Base-by-base conservation (phyloP, 495 filamentous ascomycete genomes). In the Lasiosphaeria miniovina region DNA sequence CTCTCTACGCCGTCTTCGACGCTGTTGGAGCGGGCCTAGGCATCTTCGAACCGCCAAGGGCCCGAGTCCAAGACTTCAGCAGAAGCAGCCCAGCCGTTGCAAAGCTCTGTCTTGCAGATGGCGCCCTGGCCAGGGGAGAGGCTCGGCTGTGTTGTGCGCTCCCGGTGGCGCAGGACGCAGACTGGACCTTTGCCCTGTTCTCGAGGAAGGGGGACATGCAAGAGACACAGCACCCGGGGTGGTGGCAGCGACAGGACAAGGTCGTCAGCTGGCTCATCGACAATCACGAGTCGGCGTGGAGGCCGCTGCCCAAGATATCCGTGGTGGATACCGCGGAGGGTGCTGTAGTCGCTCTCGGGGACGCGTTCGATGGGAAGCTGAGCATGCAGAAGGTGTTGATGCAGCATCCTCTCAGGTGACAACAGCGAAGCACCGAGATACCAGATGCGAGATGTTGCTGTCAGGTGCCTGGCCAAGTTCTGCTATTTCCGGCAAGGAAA, bases 211-310 rank as follows among this genome's bases (percentile, higher is more conserved):
- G 45, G 11, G 55, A 32, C 2, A 40, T 35, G 6, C 40, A 55
- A 40, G 32, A 49, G 43, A 32, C 12, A 24, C 34, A 58, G 33
- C 34, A 54, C 43, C 60, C 55, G 1, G 55, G 55, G 8, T 62
- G 60, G 60, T 58, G 55, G 55, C 31, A 58, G 36, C n/a, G 55
- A 3, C 55, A 55, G 55, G 61, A 62, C 7, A 62, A 59, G 31
- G 55, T 59, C 2, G 52, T 62, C 12, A 54, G 10, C 5, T 59
- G 55, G 61, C 33, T 62, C 10, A 45, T 58, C 17, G 50, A 58
- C 50, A 62, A 62, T 33, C 55, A 62, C 15, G 40, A 41, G 38
- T 12, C 35, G 12, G 34, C 33, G 10, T 62, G 61, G 61, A 58
- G 36, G 43, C 48, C 55, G n/a, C 35, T 54, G 61, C 40, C 54